A percentile compares a stretch with the other conserved stretches of the same genome.
Conservation (phyloP, 2,329 filamentous ascomycete species). For the Mycosphaerella arachidis region DNA sequence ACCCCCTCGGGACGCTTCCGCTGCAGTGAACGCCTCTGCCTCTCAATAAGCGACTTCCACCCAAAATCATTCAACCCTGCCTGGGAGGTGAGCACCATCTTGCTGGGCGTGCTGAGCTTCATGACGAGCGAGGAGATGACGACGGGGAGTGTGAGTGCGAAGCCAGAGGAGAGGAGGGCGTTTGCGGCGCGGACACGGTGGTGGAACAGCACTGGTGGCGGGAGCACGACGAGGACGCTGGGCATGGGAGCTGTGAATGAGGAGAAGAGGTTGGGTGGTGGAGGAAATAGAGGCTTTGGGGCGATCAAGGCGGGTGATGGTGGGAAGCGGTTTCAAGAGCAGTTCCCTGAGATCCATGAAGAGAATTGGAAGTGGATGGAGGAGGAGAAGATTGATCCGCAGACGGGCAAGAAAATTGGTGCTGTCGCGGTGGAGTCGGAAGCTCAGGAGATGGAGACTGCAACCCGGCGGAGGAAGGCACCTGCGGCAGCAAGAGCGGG, state of each 20-base stretch:
- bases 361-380: constrained; percentile 93
- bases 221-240: constrained; percentile 55
- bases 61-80: constrained; percentile 97
- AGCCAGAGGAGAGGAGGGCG: constrained; percentile 69
- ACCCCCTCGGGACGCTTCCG: constrained; percentile 95
- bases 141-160: constrained; percentile 78
- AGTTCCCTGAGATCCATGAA: constrained; percentile 84
- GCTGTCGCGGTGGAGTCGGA: constrained; percentile 42
- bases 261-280: constrained; percentile 22
- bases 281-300: constrained; percentile 56
- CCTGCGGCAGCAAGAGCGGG: constrained; percentile 75
- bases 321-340: constrained; percentile 78
- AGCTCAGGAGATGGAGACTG: constrained; percentile 58
- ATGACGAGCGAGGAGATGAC: constrained; percentile 99
- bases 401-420: constrained; percentile 57
- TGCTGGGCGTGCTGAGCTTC: constrained; percentile 90
- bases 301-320: constrained; percentile 85
- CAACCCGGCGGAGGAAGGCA: constrained; percentile 59
- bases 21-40: constrained; percentile 82
- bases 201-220: constrained; percentile 96
- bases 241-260: constrained; percentile 18
- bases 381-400: constrained; percentile 70
- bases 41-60: constrained; percentile 96
- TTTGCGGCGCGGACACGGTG: constrained; percentile 75
- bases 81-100: constrained; percentile 95